These are phyloP conservation scores for Sanguinoderma infundibulare DNA, from an alignment of 1,284 basidiomycete species.

Conservation along the genomic window DNA sequence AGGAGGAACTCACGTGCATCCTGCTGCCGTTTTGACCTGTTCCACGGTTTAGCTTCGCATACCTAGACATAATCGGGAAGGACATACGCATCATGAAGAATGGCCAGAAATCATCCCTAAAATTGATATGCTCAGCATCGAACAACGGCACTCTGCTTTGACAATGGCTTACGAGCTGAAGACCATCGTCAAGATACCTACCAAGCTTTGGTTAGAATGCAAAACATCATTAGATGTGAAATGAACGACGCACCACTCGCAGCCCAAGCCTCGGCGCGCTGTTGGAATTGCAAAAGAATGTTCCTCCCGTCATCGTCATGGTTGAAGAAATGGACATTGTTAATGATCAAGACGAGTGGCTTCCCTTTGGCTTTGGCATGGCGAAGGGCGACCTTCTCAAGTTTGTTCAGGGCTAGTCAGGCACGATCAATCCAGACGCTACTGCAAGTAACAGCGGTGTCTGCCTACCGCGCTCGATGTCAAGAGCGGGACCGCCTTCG, in stretches of 20 bases:
- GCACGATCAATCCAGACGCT: not conserved
- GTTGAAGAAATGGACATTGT: conserved; percentile 79
- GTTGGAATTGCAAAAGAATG: conserved; percentile 83
- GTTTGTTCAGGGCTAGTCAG: conserved; percentile 71
- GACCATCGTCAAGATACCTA: conserved; percentile 79
- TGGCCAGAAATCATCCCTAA: conserved; percentile 81
- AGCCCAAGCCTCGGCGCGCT: conserved; percentile 85
- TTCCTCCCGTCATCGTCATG: conserved; percentile 81
- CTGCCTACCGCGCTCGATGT: conserved; percentile 75
- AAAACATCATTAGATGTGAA: not conserved
- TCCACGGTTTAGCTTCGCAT: too few relatives aligned
- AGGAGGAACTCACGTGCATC: conserved; percentile 62
- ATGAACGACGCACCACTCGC: conserved; percentile 60
- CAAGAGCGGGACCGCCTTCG: conserved; percentile 82
- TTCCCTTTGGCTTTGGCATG: conserved; percentile 58
- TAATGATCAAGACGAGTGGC: conserved; percentile 80
- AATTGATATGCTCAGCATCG: conserved; percentile 20
- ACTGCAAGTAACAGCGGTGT: too few relatives aligned
- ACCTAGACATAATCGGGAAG: not conserved
- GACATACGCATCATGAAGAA: conserved; percentile 66
- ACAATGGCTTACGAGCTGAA: conserved; percentile 66
- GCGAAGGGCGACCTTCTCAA: conserved; percentile 84
- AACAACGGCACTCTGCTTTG: too few relatives aligned
- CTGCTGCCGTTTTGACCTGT: conserved; percentile 72
- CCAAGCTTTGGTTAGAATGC: not conserved